Evolutionary conservation across 805 yeast genomes (phyloP), one percentile per base, ranked within the genome.

Genomic region (Suhomyces canberraensis): DNA sequence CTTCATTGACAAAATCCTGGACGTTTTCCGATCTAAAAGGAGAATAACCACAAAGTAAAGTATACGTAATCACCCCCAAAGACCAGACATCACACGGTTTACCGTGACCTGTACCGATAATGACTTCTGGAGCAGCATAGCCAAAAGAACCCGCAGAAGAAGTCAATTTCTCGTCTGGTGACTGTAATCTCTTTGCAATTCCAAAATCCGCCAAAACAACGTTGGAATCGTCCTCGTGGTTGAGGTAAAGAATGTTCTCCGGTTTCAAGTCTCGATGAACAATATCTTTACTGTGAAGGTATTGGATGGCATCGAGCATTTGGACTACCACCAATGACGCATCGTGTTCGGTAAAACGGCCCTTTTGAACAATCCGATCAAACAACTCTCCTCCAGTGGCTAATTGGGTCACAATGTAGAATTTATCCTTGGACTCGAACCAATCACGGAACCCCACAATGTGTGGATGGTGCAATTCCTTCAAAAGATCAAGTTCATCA

Each of bases 61-160:
- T 90, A 60, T 88, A 93, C 0, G 96, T 78, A 30, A 91, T 87
- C 7, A 91, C 95, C 24, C 98, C 98, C 26, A 91, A 56, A 1
- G 95, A 84, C 98, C 98, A 91, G 37, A 91, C 76, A 58, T 91
- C 98, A 63, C 96, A 91, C 1, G 96, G 91, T 52, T 85, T 87
- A 26, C 96, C 95, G 61, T 91, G 97, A 7, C 96, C 98, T 26
- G 71, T 68, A 11, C 84, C 80, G 28, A 79, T 64, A 25, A 91
- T 73, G 6, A 91, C 89, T 55, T 91, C 98, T 0, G 98, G 98
- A 0, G 98, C 98, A 22, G 95, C 96, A 58, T 91, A 91, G 1
- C 98, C 98, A 61, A 87, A 81, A 1, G 96, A 85, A 1, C 98
- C 98, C 1, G 96, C 95, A 28, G 85, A 81, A 16, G 82, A 68